These are phyloP conservation scores for Russula vinacea DNA, from an alignment of 768 basidiomycete genomes.

Conservation along the genomic window DNA sequence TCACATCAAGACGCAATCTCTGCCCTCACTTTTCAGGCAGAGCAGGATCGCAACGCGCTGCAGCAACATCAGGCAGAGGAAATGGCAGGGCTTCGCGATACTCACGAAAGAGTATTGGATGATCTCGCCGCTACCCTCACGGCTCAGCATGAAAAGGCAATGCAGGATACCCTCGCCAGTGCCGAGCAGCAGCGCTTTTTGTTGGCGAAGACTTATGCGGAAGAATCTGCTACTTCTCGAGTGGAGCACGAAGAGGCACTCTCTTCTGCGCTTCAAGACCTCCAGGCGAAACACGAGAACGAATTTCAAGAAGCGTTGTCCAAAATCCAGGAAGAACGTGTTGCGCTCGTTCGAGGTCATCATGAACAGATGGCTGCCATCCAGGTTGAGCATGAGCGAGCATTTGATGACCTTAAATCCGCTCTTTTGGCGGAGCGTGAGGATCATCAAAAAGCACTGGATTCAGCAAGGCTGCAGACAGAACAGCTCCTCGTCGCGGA, in stretches of 20 bases:
- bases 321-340: slow-evolving; percentile 9
- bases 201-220: slow-evolving; percentile 41
- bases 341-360: slow-evolving; percentile 7
- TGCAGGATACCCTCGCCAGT: slow-evolving; percentile 27
- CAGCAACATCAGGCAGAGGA: slow-evolving; percentile 44
- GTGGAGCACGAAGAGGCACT: slow-evolving; percentile 50
- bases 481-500: slow-evolving; percentile 45
- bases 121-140: slow-evolving; percentile 18
- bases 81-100: slow-evolving; percentile 37
- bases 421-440: slow-evolving; percentile 41
- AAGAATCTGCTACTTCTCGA: slow-evolving; percentile 41
- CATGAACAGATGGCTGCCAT: slow-evolving; percentile 9
- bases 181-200: slow-evolving; percentile 37
- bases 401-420: slow-evolving; percentile 39
- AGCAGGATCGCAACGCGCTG: slow-evolving; percentile 40
- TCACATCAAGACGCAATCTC: slow-evolving; percentile 46
- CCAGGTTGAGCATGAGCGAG: slow-evolving; percentile 20
- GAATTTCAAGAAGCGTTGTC: slow-evolving; percentile 14
- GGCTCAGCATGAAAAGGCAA: slow-evolving; percentile 22
- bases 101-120: slow-evolving; percentile 47
- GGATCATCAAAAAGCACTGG: slow-evolving; percentile 39
- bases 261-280: slow-evolving; percentile 7
- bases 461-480: slow-evolving; percentile 38
- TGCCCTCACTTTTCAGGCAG: slow-evolving; percentile 33
- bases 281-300: slow-evolving; percentile 12